Conservation (phyloP, 2,329 filamentous ascomycete genomes). For the Arthrocladium fulminans region DNA sequence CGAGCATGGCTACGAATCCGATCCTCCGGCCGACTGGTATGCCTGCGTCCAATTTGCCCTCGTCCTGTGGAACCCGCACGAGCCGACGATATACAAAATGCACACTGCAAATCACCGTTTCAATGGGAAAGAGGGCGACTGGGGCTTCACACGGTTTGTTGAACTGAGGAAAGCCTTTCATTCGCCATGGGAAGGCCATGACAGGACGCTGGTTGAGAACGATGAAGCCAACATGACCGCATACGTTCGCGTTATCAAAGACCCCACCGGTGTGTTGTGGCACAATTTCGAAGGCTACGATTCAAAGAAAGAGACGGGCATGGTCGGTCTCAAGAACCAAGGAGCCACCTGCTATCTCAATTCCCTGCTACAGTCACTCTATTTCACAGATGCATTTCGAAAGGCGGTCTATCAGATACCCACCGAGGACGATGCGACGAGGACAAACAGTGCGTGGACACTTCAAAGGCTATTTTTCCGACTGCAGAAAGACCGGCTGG, state of each 20-base stretch:
- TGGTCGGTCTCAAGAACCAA: constrained; percentile 93
- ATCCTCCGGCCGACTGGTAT: constrained; percentile 86
- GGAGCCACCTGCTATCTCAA: constrained; percentile 87
- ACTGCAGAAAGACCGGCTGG: constrained; percentile 72
- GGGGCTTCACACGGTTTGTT: constrained; percentile 96
- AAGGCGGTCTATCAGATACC: constrained; percentile 98
- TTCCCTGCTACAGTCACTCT: constrained; percentile 72
- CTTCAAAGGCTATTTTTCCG: constrained; percentile 92
- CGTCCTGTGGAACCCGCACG: constrained; percentile 87
- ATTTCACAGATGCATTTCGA: constrained; percentile 85
- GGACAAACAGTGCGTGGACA: constrained; percentile 83
- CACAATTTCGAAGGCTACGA: constrained; percentile 59
- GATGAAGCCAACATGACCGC: constrained; percentile 40
- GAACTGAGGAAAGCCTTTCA: constrained; percentile 81
- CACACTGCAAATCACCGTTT: constrained; percentile 91
- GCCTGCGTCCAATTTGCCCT: constrained; percentile 93
- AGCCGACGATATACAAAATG: constrained; percentile 68
- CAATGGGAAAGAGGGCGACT: constrained; percentile 91
- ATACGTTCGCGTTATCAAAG: constrained; percentile 42
- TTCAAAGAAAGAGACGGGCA: constrained; percentile 98
- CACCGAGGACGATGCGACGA: constrained; percentile 72
- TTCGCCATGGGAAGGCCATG: constrained; percentile 60
- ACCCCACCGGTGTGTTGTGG: constrained; percentile 42
- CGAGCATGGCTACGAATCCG: constrained; percentile 75
- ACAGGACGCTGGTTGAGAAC: constrained; percentile 47